Evolutionary conservation across 1,284 basidiomycete genomes (phyloP), one percentile per base, ranked within the genome.

Genomic region (Tilletia caries): DNA sequence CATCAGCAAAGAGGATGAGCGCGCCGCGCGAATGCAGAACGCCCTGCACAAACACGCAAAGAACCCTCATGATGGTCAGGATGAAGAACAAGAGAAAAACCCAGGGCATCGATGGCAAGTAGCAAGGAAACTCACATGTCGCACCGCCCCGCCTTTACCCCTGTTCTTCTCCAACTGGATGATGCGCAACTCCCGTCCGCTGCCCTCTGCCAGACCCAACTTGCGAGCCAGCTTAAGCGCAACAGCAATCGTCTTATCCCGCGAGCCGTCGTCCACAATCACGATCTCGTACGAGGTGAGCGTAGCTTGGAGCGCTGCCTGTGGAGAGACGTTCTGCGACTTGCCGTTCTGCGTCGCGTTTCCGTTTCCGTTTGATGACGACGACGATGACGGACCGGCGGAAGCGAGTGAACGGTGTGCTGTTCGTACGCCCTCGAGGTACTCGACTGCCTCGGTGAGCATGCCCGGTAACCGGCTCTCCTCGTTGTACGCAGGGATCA

Each of bases 401-500:
- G 18, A 29, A 37, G 58, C 33, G 32, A 62, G 58, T 1, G 32
- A 8, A 20, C 23, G 58, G 5, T 37, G 27, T 6, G 29, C 58
- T 13, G 29, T 37, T 33, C 58, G 29, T 37, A 62, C 18, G 27
- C 32, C 23, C 85, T 87, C 79, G 54, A 86, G 76, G 70, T 73
- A 84, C 10, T 73, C 72, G 66, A 95, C 84, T 6, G 92, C 89
- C 29, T 89, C 88, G 3, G 86, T 85, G 74, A 97, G 88, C 93
- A 96, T 96, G 48, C 85, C 81, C 0, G 89, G 89, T n/a, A 97
- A 85, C 5, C 94, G 88, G 18, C 87, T 84, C 10, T 88, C 88
- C 84, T 96, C 94, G 79, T 96, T 96, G 86, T 90, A 97, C 0
- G 94, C 93, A 15, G 94, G 94, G 8, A 96, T 89, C 70, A 96